Evolutionary conservation across 768 basidiomycete species (phyloP).

Genomic region (Pilatotrama ljubarskyi): DNA sequence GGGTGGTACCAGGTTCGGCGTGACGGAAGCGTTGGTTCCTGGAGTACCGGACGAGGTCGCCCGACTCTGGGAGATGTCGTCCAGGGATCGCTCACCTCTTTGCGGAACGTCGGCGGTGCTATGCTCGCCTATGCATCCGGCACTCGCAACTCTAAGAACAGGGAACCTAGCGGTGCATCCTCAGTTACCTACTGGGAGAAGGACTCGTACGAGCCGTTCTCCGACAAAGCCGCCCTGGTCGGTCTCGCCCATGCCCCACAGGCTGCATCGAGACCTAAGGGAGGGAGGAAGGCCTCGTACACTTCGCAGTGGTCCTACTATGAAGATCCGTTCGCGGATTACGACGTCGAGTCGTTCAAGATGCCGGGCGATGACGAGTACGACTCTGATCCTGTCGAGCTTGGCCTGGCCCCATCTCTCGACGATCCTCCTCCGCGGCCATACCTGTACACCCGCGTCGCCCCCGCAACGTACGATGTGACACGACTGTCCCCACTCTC

Average conservation of each 20-base stretch:
- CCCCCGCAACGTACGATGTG: conserved; percentile 20
- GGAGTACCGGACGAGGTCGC: conserved; percentile 20
- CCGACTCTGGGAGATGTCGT: conserved; percentile 29
- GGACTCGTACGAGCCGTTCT: conserved; percentile 45
- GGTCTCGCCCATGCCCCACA: conserved; percentile 2
- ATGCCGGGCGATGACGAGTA: conserved; percentile 24
- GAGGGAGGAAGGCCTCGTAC: conserved; percentile 24
- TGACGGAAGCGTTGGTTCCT: conserved; percentile 29
- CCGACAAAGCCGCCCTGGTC: conserved; percentile 43
- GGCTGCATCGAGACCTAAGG: conserved; percentile 21
- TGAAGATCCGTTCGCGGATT: conserved; percentile 31
- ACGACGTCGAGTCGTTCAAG: conserved; percentile 27
- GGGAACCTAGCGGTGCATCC: conserved; percentile 42
- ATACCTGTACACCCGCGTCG: conserved; percentile 19
- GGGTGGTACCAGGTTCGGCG: conserved; percentile 25
- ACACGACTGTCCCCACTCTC: conserved; percentile 28
- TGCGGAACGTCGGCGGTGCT: conserved; percentile 31
- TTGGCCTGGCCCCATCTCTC: conserved; percentile 16
- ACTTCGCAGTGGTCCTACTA: conserved; percentile 22
- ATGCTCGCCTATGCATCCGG: conserved; percentile 31
- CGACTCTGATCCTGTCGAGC: conserved; percentile 24
- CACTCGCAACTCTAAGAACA: conserved; percentile 19
- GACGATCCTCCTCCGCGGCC: conserved; percentile 29
- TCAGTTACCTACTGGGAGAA: conserved; percentile 44
- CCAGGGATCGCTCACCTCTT: conserved; percentile 29